Conservation (phyloP, 148 eudicot species). For the Drosera capensis region DNA sequence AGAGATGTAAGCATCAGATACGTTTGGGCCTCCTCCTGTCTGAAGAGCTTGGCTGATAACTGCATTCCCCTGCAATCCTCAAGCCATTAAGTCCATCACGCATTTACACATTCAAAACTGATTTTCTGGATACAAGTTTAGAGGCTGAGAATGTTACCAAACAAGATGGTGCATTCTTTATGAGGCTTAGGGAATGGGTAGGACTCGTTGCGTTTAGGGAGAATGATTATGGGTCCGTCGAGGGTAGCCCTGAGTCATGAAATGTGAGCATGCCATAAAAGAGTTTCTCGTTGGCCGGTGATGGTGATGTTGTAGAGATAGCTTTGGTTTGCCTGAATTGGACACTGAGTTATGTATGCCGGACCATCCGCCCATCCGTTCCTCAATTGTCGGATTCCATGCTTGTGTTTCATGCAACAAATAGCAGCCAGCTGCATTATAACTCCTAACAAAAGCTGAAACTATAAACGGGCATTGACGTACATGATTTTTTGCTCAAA, state of each 20-base stretch:
- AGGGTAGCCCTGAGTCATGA: conserved; percentile 47
- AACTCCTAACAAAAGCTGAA: not conserved
- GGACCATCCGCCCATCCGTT: conserved; percentile 61
- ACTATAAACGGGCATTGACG: not conserved
- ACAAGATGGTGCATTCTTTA: conserved; percentile 27
- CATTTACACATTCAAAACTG: too few relatives aligned
- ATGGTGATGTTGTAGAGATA: conserved; percentile 40
- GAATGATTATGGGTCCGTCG: conserved; percentile 35
- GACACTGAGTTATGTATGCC: conserved; percentile 40
- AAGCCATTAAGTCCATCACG: too few relatives aligned
- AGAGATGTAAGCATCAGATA: not conserved
- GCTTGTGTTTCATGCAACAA: conserved; percentile 14
- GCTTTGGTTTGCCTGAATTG: conserved; percentile 34
- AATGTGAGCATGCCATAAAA: conserved; percentile 45
- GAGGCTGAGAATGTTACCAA: conserved; percentile 12
- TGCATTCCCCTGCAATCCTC: conserved; percentile 25
- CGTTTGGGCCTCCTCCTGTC: not conserved
- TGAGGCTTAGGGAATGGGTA: conserved; percentile 36
- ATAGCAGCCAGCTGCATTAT: not conserved
- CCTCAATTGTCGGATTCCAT: conserved; percentile 35
- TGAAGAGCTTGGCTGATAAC: not conserved
- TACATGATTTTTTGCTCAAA: not conserved
- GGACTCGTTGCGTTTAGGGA: conserved; percentile 30
- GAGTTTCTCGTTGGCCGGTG: conserved; percentile 43
- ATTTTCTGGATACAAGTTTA: not conserved